Evolutionary conservation across 2,329 filamentous ascomycete genomes (phyloP).

Genomic region (Xylariaceae sp.): DNA sequence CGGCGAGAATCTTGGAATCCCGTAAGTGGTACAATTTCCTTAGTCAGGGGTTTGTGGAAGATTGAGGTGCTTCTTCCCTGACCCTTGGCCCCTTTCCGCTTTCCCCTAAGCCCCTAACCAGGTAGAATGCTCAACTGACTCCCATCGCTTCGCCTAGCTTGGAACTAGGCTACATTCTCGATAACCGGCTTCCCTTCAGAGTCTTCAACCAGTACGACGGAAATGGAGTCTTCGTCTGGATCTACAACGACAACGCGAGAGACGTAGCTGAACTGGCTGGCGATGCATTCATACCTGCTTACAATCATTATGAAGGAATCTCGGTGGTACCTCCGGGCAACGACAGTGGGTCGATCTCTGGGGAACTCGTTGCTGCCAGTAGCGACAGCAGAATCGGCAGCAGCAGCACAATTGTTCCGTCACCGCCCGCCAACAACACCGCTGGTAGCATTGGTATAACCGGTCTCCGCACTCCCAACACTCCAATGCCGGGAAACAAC

Average conservation of each 20-base stretch:
- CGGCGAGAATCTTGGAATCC: not conserved
- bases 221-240: conserved; percentile 9
- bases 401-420: too few relatives aligned
- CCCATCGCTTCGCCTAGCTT: not conserved
- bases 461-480: too few relatives aligned
- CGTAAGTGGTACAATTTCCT: conserved; percentile 5
- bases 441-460: too few relatives aligned
- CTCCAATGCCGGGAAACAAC: too few relatives aligned
- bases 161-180: not conserved
- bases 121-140: not conserved
- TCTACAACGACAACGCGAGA: conserved; percentile 14
- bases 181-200: not conserved
- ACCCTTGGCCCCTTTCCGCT: not conserved
- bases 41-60: too few relatives aligned
- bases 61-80: not conserved
- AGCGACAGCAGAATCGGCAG: too few relatives aligned
- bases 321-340: not conserved
- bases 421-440: too few relatives aligned
- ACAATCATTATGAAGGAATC: conserved; percentile 8
- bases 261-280: not conserved
- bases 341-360: too few relatives aligned
- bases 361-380: too few relatives aligned
- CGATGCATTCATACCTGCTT: not conserved
- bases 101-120: not conserved
- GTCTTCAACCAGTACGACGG: too few relatives aligned